Conservation (phyloP, 257 asterid genomes). For the Plantago elongata region DNA sequence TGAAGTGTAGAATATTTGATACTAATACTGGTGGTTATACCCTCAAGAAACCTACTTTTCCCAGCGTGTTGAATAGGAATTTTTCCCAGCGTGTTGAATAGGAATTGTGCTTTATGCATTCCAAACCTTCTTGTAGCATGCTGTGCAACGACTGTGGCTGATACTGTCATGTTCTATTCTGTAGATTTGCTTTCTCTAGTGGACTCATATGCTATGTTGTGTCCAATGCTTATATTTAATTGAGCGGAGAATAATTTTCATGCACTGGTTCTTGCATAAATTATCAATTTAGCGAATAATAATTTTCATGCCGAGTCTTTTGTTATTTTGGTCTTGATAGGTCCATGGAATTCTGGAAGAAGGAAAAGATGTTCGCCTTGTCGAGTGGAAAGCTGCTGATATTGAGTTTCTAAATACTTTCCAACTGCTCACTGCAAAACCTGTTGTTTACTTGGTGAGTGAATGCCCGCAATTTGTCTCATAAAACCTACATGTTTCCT, state of each 20-base stretch:
- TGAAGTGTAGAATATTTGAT: too few relatives aligned
- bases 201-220: neutral
- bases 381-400: slow-evolving; percentile 98
- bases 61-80: too few relatives aligned
- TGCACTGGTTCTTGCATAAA: slow-evolving; percentile 1
- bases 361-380: slow-evolving; percentile 82
- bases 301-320: slow-evolving; percentile 16
- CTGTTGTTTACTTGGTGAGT: slow-evolving; percentile 96
- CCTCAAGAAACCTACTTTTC: too few relatives aligned
- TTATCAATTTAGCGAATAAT: neutral
- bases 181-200: slow-evolving; percentile 8
- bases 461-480: slow-evolving; percentile 1
- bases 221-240: neutral
- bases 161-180: neutral
- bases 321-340: slow-evolving; percentile 36
- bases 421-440: slow-evolving; percentile 95
- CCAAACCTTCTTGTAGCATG: too few relatives aligned
- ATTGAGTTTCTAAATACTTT: slow-evolving; percentile 85
- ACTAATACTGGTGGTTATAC: too few relatives aligned
- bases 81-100: too few relatives aligned
- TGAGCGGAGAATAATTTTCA: neutral
- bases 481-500: neutral
- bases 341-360: slow-evolving; percentile 63
- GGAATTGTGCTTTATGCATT: too few relatives aligned
- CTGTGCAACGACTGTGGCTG: too few relatives aligned